Base-by-base conservation (phyloP, 2,329 filamentous ascomycete species). In the Triangularia verruculosa region DNA sequence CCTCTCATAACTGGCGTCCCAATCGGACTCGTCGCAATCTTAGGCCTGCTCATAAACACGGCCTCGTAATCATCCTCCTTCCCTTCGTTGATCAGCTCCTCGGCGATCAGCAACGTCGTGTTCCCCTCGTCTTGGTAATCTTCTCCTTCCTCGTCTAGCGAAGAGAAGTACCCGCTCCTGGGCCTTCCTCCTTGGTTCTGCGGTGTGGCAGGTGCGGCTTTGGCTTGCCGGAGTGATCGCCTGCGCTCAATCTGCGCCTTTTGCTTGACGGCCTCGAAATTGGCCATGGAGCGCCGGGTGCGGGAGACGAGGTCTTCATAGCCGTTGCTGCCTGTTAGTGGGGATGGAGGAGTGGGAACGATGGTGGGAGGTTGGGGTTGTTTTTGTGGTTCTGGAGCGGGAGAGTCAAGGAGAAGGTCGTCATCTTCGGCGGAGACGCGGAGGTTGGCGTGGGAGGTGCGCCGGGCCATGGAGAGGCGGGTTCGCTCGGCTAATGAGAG, bases 21-120 rank as follows among this genome's bases (percentile, higher is more conserved):
- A 2, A 87, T 74, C 1, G 93, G 92, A 74, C 92, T 96, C 11
- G 86, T 85, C 67, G 89, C 88, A 68, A 97, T 86, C 75, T 88
- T 90, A 0, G 93, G 93, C 68, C 93, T 78, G 67, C 91, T 93
- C 77, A 89, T 91, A 74, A 97, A 97, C 1, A 97, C 89, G 25
- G 89, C 89, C 64, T 90, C 89, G 65, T 96, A 92, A 68, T 92
- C 88, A 61, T 88, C 83, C n/a, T 82, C 82, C 59, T 88, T 83
- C 15, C 82, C 82, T 27, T 70, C 75, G 51, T 77, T 76, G 62
- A 96, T 87, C 47, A 96, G 77, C 67, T 89, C 84, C 71, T 94
- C 89, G 0, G 84, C 81, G 8, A 90, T 82, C 1, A 86, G 81
- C 24, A 75, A 71, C n/a, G 75, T 72, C 30, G 75, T 72, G 34